phyloP scores from a whole-genome alignment of 163 green algal species.

The Chlamydomonas reinhardtii region DNA sequence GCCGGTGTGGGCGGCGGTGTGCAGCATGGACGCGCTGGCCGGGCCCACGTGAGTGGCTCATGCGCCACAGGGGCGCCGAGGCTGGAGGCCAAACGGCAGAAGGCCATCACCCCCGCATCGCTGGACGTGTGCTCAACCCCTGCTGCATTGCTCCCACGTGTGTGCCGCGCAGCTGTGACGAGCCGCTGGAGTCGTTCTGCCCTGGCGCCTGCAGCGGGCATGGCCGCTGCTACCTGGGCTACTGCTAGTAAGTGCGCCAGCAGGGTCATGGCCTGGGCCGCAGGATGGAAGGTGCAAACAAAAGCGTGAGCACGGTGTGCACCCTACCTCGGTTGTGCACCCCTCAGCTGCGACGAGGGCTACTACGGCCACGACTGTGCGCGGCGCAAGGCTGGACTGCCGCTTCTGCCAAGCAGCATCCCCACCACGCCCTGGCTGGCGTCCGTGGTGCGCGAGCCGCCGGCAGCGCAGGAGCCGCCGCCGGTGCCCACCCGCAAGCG shows the following conservation, averaged over 20 bases:
- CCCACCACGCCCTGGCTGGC: conserved; percentile 29
- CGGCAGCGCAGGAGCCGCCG: conserved; percentile 48
- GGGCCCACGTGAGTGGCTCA: too few species aligned
- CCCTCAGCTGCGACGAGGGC: conserved; percentile 33
- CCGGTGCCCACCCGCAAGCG: conserved; percentile 51
- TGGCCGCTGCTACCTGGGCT: conserved; percentile 74
- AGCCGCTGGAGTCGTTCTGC: conserved; percentile 67
- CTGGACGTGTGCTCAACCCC: too few species aligned
- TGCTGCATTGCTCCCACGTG: too few species aligned
- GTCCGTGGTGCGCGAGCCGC: conserved; percentile 37
- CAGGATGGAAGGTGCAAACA: too few species aligned
- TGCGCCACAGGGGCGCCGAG: too few species aligned
- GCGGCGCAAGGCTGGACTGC: conserved; percentile 29
- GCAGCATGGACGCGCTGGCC: neutral
- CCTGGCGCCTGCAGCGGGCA: conserved; percentile 76
- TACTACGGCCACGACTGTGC: conserved; percentile 65
- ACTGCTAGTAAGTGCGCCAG: conserved; percentile 78
- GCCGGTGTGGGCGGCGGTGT: conserved; percentile 24
- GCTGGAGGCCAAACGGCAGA: too few species aligned
- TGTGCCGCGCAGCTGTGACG: conserved; percentile 53
- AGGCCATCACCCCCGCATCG: too few species aligned
- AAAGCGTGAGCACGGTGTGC: too few species aligned
- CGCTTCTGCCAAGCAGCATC: conserved; percentile 28
- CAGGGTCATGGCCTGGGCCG: too few species aligned
- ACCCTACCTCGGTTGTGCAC: neutral